Conservation (phyloP, 371 early-diverging fungal species). For the Mortierella sp. region DNA sequence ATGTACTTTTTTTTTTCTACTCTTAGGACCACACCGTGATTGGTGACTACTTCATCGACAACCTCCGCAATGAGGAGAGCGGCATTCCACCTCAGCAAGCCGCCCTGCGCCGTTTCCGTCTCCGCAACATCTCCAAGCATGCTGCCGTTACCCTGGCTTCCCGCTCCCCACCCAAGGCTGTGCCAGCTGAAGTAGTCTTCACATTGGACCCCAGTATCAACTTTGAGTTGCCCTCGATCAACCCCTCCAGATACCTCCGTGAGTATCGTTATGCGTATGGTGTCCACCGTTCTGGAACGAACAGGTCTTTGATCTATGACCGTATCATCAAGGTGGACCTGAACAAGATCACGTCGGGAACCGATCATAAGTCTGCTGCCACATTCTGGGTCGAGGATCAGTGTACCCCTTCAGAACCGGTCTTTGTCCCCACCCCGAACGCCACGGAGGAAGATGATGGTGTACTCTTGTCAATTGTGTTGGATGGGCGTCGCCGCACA, state of each 20-base stretch:
- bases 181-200: slow-evolving; percentile 29
- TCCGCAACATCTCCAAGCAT: slow-evolving; percentile 24
- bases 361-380: slow-evolving; percentile 19
- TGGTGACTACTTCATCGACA: slow-evolving; percentile 37
- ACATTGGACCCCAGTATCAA: slow-evolving; percentile 45
- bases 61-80: slow-evolving; percentile 26
- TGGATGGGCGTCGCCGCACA: slow-evolving; percentile 53
- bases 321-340: slow-evolving; percentile 60
- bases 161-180: slow-evolving; percentile 20
- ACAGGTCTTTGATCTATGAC: slow-evolving; percentile 57
- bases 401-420: slow-evolving; percentile 67
- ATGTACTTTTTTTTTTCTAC: slow-evolving; percentile 49
- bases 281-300: slow-evolving; percentile 56
- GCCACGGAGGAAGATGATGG: slow-evolving; percentile 69
- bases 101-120: slow-evolving; percentile 39
- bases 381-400: slow-evolving; percentile 57
- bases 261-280: slow-evolving; percentile 67
- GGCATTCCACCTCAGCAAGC: slow-evolving; percentile 48
- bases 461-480: slow-evolving; percentile 63
- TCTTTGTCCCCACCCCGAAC: slow-evolving; percentile 68
- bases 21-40: slow-evolving; percentile 50
- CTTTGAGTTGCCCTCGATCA: slow-evolving; percentile 68
- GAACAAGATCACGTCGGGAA: slow-evolving; percentile 25
- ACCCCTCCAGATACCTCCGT: slow-evolving; percentile 57
- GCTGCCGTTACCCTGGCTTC: slow-evolving; percentile 10